Conservation (phyloP, 305 asterid genomes). For the Solanum chacoense region DNA sequence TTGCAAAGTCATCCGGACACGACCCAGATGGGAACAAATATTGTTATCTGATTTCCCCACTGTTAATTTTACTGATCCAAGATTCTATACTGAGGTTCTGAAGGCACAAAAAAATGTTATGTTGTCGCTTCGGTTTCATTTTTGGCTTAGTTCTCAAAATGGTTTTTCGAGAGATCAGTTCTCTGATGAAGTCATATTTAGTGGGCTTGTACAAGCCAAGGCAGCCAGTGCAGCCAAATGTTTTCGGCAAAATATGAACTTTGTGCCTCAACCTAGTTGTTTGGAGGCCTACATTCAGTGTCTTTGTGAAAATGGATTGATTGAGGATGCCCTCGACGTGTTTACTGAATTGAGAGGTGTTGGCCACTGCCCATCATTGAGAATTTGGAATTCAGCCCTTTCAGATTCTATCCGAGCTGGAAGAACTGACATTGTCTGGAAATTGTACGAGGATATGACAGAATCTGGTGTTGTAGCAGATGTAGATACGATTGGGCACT, state of each 20-base stretch:
- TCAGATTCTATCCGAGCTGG: constrained; percentile 21
- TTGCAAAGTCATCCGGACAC: constrained; percentile 25
- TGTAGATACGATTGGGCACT: constrained; percentile 35
- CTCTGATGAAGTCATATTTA: constrained; percentile 29
- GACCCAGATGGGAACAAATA: constrained; percentile 54
- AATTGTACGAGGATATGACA: constrained; percentile 37
- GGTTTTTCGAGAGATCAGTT: constrained; percentile 22
- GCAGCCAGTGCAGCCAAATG: constrained; percentile 31
- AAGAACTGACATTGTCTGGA: constrained; percentile 42
- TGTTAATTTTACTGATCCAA: constrained; percentile 40
- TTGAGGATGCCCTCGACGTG: constrained; percentile 37
- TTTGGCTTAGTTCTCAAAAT: constrained; percentile 38
- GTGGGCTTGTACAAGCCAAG: constrained; percentile 41
- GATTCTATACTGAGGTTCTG: constrained; percentile 40
- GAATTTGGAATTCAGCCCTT: constrained; percentile 48
- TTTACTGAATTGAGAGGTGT: constrained; percentile 28
- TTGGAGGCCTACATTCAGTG: constrained; percentile 38
- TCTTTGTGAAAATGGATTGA: constrained; percentile 39
- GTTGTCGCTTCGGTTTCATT: constrained; percentile 35
- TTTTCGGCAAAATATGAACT: constrained; percentile 26
- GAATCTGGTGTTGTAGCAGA: constrained; percentile 32
- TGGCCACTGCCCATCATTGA: constrained; percentile 24
- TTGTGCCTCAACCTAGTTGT: constrained; percentile 36
- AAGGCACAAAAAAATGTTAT: constrained; percentile 30
- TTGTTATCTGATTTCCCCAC: constrained; percentile 42